Evolutionary conservation across 2,329 filamentous ascomycete genomes (phyloP).

Genomic region (Cladosporium velox): DNA sequence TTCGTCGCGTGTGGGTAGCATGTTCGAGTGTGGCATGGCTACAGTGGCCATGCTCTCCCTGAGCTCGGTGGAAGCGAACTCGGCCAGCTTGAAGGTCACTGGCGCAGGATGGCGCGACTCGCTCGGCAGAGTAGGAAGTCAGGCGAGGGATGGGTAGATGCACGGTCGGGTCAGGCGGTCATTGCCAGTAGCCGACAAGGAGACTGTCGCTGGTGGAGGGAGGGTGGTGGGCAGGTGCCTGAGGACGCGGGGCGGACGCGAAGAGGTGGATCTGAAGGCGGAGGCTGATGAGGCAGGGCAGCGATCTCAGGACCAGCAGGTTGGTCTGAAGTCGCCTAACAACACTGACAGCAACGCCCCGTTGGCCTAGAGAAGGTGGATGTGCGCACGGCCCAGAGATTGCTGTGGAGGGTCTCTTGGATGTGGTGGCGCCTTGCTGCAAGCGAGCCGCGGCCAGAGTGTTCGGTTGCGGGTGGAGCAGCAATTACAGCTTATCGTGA

Average conservation of each 20-base stretch:
- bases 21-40: slow-evolving; percentile 16
- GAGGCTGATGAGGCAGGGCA: slow-evolving; percentile 2
- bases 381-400: slow-evolving; percentile 13
- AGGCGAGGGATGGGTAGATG: background rate
- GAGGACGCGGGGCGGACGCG: background rate
- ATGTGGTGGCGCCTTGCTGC: background rate
- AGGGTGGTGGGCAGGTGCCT: slow-evolving; percentile 5
- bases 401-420: background rate
- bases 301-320: background rate
- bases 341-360: slow-evolving; percentile 1
- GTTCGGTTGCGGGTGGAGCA: background rate
- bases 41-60: slow-evolving; percentile 18
- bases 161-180: slow-evolving; percentile 10
- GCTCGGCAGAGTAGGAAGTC: background rate
- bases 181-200: slow-evolving; percentile 5
- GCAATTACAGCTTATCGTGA: background rate
- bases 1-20: slow-evolving; percentile 27
- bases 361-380: slow-evolving; percentile 20
- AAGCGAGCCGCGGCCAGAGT: background rate
- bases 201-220: background rate
- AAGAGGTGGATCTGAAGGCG: background rate
- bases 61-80: background rate
- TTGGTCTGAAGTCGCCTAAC: slow-evolving; percentile 9
- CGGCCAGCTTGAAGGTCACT: slow-evolving; percentile 8
- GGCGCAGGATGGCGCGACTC: slow-evolving; percentile 11